phyloP scores from a whole-genome alignment of 2,329 filamentous ascomycete genomes.

The Mycogone perniciosa region DNA sequence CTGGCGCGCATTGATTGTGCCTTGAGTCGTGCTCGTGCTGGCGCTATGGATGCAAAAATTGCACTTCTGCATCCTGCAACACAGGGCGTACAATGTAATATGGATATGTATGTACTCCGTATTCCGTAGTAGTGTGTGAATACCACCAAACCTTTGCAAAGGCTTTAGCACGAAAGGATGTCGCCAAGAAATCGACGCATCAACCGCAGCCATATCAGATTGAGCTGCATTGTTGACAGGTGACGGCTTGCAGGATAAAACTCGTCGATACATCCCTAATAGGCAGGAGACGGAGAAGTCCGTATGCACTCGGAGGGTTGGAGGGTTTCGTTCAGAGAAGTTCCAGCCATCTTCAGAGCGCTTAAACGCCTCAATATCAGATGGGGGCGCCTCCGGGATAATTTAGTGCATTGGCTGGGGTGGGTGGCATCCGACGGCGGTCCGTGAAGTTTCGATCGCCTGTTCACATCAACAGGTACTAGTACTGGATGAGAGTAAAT shows the following conservation, averaged over 20 bases:
- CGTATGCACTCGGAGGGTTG: neutral
- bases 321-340: no score
- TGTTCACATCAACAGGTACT: neutral
- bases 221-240: neutral
- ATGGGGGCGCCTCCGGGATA: neutral
- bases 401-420: neutral
- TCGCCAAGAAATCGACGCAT: neutral
- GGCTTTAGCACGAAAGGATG: neutral
- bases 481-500: neutral
- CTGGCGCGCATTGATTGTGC: no score
- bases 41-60: neutral
- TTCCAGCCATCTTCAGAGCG: neutral
- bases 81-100: neutral
- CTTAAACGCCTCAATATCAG: neutral
- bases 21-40: no score
- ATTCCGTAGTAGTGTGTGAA: no score
- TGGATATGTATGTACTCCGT: no score
- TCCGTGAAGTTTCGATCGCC: conserved; percentile 4
- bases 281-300: neutral
- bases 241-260: neutral
- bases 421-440: conserved; percentile 10
- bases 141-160: no score
- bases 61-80: neutral
- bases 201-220: neutral
- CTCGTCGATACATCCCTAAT: neutral